These are phyloP conservation scores for Gynostemma pentaphyllum DNA, from an alignment of 306 rosid genomes.

Conservation along the genomic window DNA sequence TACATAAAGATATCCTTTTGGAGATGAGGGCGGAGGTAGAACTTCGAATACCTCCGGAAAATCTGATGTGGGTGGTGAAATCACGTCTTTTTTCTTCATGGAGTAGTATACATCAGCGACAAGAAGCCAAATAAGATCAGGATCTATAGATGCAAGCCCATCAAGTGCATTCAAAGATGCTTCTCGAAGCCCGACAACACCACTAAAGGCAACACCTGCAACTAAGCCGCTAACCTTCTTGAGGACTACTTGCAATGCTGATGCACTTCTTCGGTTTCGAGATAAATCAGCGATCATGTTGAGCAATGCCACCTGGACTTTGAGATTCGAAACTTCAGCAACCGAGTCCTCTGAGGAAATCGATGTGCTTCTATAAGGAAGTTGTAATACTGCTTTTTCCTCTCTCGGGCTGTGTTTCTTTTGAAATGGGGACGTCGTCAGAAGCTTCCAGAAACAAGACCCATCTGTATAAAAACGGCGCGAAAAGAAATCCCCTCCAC, in stretches of 20 bases:
- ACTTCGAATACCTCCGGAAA: slow-evolving; percentile 40
- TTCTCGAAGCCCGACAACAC: slow-evolving; percentile 58
- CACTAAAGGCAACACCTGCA: slow-evolving; percentile 80
- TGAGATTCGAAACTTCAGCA: slow-evolving; percentile 66
- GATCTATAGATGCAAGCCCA: slow-evolving; percentile 70
- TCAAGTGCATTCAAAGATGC: slow-evolving; percentile 66
- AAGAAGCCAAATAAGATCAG: slow-evolving; percentile 96
- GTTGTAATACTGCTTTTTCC: slow-evolving; percentile 49
- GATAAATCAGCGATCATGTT: slow-evolving; percentile 77
- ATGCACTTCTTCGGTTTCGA: slow-evolving; percentile 39
- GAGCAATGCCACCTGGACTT: slow-evolving; percentile 76
- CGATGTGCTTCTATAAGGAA: slow-evolving; percentile 60
- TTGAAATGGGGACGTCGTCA: slow-evolving; percentile 52
- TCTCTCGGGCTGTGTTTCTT: slow-evolving; percentile 34
- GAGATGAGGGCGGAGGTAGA: slow-evolving; percentile 49
- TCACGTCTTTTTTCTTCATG: slow-evolving; percentile 25
- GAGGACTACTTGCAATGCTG: slow-evolving; percentile 60
- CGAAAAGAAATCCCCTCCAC: slow-evolving; percentile 83
- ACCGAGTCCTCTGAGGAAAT: slow-evolving; percentile 35
- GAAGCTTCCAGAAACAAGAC: slow-evolving; percentile 67
- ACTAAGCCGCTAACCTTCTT: slow-evolving; percentile 67
- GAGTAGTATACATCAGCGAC: slow-evolving; percentile 74
- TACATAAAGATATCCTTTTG: slow-evolving; percentile 46
- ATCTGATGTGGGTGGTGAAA: slow-evolving; percentile 37
- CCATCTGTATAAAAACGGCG: slow-evolving; percentile 79